Percentiles rank a stretch among this genome's conserved stretches.
phyloP scores from a whole-genome alignment of 306 rosid genomes.

The Pyrus communis region DNA sequence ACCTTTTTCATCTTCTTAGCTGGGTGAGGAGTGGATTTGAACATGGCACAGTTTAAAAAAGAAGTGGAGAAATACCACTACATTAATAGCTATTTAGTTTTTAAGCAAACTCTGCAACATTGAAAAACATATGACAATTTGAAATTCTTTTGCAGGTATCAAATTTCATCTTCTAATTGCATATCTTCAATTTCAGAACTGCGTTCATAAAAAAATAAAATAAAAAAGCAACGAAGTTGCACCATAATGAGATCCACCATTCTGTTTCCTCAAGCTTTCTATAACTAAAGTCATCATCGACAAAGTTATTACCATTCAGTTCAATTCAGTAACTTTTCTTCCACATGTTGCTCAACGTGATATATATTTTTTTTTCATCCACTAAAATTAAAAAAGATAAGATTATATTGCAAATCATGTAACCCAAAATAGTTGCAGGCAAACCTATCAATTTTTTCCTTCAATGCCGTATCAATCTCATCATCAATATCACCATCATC shows the following conservation, averaged over 20 bases:
- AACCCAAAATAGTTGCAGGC: not conserved
- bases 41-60: not conserved
- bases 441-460: constrained; percentile 81
- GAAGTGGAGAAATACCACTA: not conserved
- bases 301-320: not conserved
- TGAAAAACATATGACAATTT: not conserved
- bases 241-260: not conserved
- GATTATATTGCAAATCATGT: not conserved
- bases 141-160: not conserved
- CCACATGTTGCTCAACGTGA: not conserved
- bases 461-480: constrained; percentile 79
- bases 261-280: not conserved
- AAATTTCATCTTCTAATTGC: not conserved
- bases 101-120: not conserved
- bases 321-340: not conserved
- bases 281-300: not conserved
- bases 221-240: not conserved
- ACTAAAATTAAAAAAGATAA: not conserved
- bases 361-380: not conserved
- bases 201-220: not conserved
- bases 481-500: constrained; percentile 66
- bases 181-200: not conserved
- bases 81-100: not conserved
- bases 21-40: not conserved
- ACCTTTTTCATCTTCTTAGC: not conserved